Evolutionary conservation across 2,329 filamentous ascomycete genomes (phyloP).

Genomic region (Fusarium sp.): DNA sequence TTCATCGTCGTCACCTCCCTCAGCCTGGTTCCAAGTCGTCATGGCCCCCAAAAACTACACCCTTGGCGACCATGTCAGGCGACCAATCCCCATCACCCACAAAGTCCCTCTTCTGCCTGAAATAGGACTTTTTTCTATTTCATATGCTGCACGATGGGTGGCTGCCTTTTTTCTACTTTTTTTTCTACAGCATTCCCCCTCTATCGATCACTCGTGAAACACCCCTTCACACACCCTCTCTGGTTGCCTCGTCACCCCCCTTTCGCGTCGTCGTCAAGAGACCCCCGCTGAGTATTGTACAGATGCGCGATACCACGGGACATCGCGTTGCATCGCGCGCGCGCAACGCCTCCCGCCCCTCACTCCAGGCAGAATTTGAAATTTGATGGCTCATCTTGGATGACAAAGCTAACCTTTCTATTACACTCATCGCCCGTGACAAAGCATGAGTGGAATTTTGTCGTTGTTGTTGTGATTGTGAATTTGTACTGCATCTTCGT

Average conservation of each 20-base stretch:
- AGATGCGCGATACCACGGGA: slow-evolving; percentile 34
- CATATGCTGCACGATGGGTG: background rate
- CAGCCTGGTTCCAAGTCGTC: background rate
- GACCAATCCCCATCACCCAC: slow-evolving; percentile 25
- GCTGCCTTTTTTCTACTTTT: slow-evolving; percentile 19
- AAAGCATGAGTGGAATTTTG: slow-evolving; percentile 5
- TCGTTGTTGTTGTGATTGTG: slow-evolving; percentile 1
- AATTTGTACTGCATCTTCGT: slow-evolving; percentile 18
- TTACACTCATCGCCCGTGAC: slow-evolving; percentile 1
- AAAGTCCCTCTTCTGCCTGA: slow-evolving; percentile 35
- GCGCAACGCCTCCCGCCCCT: background rate
- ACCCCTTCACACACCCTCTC: slow-evolving; percentile 17
- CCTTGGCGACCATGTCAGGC: slow-evolving; percentile 30
- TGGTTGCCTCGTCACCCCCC: slow-evolving; percentile 28
- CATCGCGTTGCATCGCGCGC: slow-evolving; percentile 30
- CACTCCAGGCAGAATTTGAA: background rate
- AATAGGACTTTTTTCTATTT: slow-evolving; percentile 30
- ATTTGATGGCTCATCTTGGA: slow-evolving; percentile 14
- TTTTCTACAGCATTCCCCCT: slow-evolving; percentile 16
- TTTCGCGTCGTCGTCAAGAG: slow-evolving; percentile 3
- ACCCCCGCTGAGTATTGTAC: slow-evolving; percentile 11
- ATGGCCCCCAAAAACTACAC: slow-evolving; percentile 17
- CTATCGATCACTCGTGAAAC: slow-evolving; percentile 16
- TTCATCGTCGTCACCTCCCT: background rate
- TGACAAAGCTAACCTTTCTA: slow-evolving; percentile 18